A percentile compares a stretch with the other conserved stretches of the same genome.
These are phyloP conservation scores for Cercospora citrullina DNA, from an alignment of 2,329 filamentous ascomycete species.

Conservation along the genomic window DNA sequence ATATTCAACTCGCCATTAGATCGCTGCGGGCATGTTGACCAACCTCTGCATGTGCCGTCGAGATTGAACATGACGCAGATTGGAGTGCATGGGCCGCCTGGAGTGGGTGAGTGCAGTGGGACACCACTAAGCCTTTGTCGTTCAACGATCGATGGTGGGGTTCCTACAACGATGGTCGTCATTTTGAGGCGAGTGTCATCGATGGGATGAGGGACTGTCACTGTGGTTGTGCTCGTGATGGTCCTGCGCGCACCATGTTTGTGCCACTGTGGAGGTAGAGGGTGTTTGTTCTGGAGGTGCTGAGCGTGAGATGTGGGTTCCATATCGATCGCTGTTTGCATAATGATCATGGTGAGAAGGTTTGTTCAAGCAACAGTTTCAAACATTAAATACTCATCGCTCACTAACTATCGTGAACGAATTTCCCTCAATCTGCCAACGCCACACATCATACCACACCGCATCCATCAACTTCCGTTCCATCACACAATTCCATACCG, in stretches of 20 bases:
- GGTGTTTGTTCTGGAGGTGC: neutral
- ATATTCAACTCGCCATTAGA: neutral
- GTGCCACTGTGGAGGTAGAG: neutral
- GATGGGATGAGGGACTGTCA: neutral
- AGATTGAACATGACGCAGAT: neutral
- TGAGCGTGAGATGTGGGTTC: neutral
- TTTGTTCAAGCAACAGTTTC: neutral
- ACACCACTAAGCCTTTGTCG: neutral
- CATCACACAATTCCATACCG: neutral
- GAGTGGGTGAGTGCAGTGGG: neutral
- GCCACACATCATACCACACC: neutral
- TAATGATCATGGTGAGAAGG: neutral
- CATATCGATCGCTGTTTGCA: neutral
- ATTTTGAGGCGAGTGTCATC: neutral
- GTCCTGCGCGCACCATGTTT: neutral
- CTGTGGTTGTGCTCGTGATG: neutral
- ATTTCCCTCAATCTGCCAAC: neutral
- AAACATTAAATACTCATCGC: neutral
- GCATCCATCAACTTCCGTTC: neutral
- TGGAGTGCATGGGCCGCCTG: neutral
- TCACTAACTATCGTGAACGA: neutral
- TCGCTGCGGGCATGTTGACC: neutral
- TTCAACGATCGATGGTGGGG: neutral
- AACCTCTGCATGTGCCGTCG: neutral
- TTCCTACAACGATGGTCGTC: neutral